A percentile compares a stretch with the other conserved stretches of the same genome.
Evolutionary conservation across 148 eudicot genomes (phyloP).

Genomic region (Salicornia ramosissima): DNA sequence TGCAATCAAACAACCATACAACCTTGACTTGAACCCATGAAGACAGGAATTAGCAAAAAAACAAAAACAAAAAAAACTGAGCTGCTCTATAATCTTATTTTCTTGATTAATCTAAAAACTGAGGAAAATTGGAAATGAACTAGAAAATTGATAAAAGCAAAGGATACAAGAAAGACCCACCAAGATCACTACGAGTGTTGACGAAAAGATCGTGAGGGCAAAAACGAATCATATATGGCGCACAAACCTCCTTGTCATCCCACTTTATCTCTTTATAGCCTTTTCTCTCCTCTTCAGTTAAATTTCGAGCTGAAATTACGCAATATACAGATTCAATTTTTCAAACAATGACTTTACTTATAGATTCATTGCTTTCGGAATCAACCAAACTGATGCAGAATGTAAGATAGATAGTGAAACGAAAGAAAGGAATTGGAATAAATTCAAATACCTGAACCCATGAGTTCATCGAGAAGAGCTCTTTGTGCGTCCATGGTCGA

Average conservation of each 20-base stretch:
- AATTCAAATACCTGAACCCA: slow-evolving; percentile 79
- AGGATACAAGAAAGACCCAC: slow-evolving; percentile 34
- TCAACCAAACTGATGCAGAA: background rate
- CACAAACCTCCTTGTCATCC: slow-evolving; percentile 94
- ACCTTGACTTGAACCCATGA: no score
- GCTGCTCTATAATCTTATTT: no score
- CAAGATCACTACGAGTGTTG: slow-evolving; percentile 93
- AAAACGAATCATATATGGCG: slow-evolving; percentile 86
- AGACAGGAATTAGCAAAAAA: no score
- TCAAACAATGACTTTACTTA: background rate
- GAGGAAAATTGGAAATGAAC: background rate
- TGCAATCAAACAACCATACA: no score
- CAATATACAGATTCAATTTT: background rate
- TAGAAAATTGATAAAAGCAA: background rate
- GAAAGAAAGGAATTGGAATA: no score
- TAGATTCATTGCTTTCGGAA: background rate
- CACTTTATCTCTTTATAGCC: slow-evolving; percentile 79
- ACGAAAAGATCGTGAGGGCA: slow-evolving; percentile 97
- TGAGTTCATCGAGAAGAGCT: slow-evolving; percentile 97
- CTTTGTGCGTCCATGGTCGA: slow-evolving; percentile 90
- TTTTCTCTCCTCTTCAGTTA: slow-evolving; percentile 92
- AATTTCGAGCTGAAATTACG: slow-evolving; percentile 59
- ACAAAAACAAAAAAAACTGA: no score
- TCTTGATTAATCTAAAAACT: background rate
- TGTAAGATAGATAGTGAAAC: no score